Evolutionary conservation across 306 rosid genomes (phyloP).

Genomic region (Malus sieversii): DNA sequence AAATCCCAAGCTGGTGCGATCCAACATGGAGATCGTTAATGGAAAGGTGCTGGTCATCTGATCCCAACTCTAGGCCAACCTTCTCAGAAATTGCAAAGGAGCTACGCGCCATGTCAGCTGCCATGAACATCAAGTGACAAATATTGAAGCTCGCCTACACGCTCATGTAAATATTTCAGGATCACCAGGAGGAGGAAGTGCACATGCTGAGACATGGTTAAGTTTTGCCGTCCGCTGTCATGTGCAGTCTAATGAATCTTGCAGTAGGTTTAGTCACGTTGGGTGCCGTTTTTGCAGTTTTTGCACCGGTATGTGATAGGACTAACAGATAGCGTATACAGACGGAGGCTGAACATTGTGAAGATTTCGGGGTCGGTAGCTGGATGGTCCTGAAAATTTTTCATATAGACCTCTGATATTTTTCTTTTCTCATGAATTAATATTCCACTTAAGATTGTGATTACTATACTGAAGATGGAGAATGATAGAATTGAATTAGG

Average conservation of each 20-base stretch:
- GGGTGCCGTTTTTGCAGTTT: neutral
- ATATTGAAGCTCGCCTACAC: neutral
- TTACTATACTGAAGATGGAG: neutral
- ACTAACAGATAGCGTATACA: neutral
- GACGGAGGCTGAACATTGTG: neutral
- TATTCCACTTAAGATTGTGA: neutral
- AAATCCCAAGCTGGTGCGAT: constrained; percentile 36
- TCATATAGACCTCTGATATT: neutral
- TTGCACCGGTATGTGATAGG: neutral
- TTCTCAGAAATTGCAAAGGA: constrained; percentile 30
- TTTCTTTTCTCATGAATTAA: neutral
- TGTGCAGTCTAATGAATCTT: neutral
- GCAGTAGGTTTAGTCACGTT: neutral
- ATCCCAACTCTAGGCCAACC: constrained; percentile 20
- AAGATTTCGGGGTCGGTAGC: neutral
- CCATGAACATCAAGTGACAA: constrained; percentile 19
- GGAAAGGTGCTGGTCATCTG: constrained; percentile 33
- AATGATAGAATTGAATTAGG: no score
- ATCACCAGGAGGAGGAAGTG: neutral
- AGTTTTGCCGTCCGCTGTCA: constrained; percentile 1
- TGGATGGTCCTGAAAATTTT: neutral
- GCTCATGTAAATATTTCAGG: constrained; percentile 11
- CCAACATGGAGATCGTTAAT: constrained; percentile 26
- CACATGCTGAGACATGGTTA: constrained; percentile 7
- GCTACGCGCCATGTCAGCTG: constrained; percentile 19